A percentile compares a stretch with the other conserved stretches of the same genome.
phyloP scores from a whole-genome alignment of 1,284 basidiomycete species.

The Lentinula novae-zelandiae region DNA sequence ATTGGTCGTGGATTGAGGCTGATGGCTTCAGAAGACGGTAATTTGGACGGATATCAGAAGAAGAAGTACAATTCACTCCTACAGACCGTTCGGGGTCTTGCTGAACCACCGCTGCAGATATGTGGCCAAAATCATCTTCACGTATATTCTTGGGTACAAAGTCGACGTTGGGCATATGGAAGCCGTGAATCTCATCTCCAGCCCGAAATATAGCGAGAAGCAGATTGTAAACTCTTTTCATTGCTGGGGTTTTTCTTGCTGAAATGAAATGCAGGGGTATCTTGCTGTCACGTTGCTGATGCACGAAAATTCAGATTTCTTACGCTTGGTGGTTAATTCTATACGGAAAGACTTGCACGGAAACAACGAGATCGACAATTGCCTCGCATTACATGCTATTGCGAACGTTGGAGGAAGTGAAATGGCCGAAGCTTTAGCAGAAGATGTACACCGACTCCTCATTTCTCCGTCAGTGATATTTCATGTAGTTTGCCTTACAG shows the following conservation, averaged over 20 bases:
- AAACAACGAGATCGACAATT: slow-evolving; percentile 93
- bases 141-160: slow-evolving; percentile 98
- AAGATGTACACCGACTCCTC: slow-evolving; percentile 91
- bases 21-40: slow-evolving; percentile 66
- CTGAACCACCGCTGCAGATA: slow-evolving; percentile 50
- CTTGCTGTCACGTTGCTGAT: slow-evolving; percentile 95
- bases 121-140: slow-evolving; percentile 97
- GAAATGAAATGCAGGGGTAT: slow-evolving; percentile 62
- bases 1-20: background rate
- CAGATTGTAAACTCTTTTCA: slow-evolving; percentile 76
- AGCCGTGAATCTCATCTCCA: slow-evolving; percentile 96
- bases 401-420: slow-evolving; percentile 97
- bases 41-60: slow-evolving; percentile 97
- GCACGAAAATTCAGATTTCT: slow-evolving; percentile 98
- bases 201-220: slow-evolving; percentile 96
- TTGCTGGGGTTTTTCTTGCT: slow-evolving; percentile 10
- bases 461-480: slow-evolving; percentile 82
- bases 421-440: slow-evolving; percentile 94
- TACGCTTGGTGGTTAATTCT: slow-evolving; percentile 95
- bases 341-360: slow-evolving; percentile 97
- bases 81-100: slow-evolving; percentile 14
- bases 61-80: slow-evolving; percentile 70
- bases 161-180: slow-evolving; percentile 99
- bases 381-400: slow-evolving; percentile 95
- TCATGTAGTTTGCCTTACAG: background rate